A percentile compares a stretch with the other conserved stretches of the same genome.
phyloP scores from a whole-genome alignment of 2,329 filamentous ascomycete genomes.

The Nannizziopsis barbatae region DNA sequence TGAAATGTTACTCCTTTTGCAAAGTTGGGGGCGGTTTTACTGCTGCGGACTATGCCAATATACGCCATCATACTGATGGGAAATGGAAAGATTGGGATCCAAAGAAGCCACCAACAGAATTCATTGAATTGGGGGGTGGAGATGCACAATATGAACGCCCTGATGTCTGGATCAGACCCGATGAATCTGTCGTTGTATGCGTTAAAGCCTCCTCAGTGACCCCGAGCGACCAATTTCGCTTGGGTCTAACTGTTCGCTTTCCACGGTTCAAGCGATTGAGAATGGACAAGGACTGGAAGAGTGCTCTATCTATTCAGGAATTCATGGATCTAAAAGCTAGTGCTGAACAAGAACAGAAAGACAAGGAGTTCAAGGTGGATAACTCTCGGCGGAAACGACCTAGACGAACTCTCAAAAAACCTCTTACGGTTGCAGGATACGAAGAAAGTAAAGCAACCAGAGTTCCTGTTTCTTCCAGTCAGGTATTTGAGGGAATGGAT shows the following conservation, averaged over 20 bases:
- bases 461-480: constrained; percentile 48
- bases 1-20: constrained; percentile 88
- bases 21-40: constrained; percentile 93
- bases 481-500: constrained; percentile 61
- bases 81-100: constrained; percentile 85
- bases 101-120: constrained; percentile 62
- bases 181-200: constrained; percentile 74
- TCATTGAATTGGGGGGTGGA: constrained; percentile 70
- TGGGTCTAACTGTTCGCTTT: constrained; percentile 70
- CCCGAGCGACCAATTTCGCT: constrained; percentile 65
- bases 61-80: constrained; percentile 73
- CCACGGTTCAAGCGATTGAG: constrained; percentile 76
- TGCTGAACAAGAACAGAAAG: constrained; percentile 58
- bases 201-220: constrained; percentile 78
- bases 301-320: constrained; percentile 64
- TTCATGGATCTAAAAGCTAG: constrained; percentile 60
- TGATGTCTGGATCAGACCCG: constrained; percentile 86
- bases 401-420: constrained; percentile 51
- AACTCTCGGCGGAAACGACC: constrained; percentile 52
- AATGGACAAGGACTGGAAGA: constrained; percentile 73
- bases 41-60: constrained; percentile 69
- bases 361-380: constrained; percentile 65
- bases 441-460: constrained; percentile 41
- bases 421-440: constrained; percentile 63
- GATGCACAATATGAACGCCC: constrained; percentile 66